Base-by-base conservation (phyloP, 2,329 filamentous ascomycete species). In the Fusarium praegraminearum region DNA sequence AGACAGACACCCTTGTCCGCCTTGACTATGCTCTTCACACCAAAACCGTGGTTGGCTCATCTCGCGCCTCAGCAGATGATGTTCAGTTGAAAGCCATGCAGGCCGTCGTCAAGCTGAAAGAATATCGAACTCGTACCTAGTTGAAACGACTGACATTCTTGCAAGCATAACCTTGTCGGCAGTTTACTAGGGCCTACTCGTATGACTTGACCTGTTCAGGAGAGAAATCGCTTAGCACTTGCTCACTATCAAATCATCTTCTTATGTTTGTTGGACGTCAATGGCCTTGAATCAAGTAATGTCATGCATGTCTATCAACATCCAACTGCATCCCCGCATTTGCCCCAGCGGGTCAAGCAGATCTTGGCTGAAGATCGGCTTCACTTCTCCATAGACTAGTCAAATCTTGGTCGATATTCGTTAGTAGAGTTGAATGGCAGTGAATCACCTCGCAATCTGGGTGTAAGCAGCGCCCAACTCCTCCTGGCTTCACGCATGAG, bases 1-100 rank as follows among this genome's bases (percentile, higher is more conserved):
- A 50, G 43, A 57, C 43, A 50, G 40, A 53, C 45, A 73, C 69
- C 73, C 73, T 75, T 71, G 73, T 74, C 59, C 58, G 49, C 62
- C 54, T 53, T 26, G 62, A 62, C 46, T 54, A 51, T 57, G 66
- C 62, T 75, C 61, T 74, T 75, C 71, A 69, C 73, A 75, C 71
- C 69, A 58, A 62, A 44, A 3, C 28, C 47, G 20, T 72, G 60
- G 69, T 71, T 71, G 71, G 72, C 36, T 52, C 51, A 55, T 50
- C 58, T 59, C 52, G 57, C 57, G 53, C 53, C 63, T 49, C 18
- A 51, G 28, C 28, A 30, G 28, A 30, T 30, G 3, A 30, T 30
- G 28, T 30, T 30, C 10, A 30, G 16, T 63, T n/a, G 22, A 40
- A 24, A 43, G 35, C 30, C 62, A 44, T 28, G 20, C 33, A 40